These are phyloP conservation scores for Cutaneotrichosporon mucoides DNA, from an alignment of 1,284 basidiomycete genomes.

Conservation along the genomic window DNA sequence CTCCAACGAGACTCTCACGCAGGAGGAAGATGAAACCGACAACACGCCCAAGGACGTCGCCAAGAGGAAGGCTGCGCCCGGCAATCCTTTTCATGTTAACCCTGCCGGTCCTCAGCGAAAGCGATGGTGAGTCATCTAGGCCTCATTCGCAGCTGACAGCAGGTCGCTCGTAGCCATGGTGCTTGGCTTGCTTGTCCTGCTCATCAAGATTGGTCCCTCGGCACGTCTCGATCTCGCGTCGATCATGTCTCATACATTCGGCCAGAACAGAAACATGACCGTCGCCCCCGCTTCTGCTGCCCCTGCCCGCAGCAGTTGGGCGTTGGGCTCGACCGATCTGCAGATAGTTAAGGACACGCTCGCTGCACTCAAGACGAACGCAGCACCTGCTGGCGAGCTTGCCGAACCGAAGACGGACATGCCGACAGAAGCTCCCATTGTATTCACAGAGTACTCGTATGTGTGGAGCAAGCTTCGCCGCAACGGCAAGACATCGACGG, in stretches of 20 bases:
- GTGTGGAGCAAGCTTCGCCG: slow-evolving; percentile 1
- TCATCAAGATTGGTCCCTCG: slow-evolving; percentile 2
- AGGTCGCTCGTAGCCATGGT: slow-evolving; percentile 7
- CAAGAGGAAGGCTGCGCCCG: background rate
- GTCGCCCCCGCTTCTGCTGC: background rate
- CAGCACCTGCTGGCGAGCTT: background rate
- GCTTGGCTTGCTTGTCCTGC: background rate
- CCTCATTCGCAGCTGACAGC: background rate
- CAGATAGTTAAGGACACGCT: slow-evolving; percentile 9
- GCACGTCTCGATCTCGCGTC: background rate
- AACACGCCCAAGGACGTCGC: background rate
- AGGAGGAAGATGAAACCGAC: background rate
- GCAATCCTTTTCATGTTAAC: slow-evolving; percentile 4
- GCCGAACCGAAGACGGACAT: background rate
- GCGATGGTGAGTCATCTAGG: background rate
- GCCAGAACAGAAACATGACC: background rate
- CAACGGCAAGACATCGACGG: background rate
- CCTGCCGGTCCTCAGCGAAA: slow-evolving; percentile 7
- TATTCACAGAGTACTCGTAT: background rate
- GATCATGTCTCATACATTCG: background rate
- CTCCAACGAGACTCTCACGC: background rate
- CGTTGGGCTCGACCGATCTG: slow-evolving; percentile 1
- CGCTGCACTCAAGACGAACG: background rate
- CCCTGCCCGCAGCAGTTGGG: background rate
- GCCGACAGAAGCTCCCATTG: background rate